Evolutionary conservation across 2,329 filamentous ascomycete species (phyloP), one percentile per base, ranked within the genome.

Genomic region (Macrophomina phaseolina): DNA sequence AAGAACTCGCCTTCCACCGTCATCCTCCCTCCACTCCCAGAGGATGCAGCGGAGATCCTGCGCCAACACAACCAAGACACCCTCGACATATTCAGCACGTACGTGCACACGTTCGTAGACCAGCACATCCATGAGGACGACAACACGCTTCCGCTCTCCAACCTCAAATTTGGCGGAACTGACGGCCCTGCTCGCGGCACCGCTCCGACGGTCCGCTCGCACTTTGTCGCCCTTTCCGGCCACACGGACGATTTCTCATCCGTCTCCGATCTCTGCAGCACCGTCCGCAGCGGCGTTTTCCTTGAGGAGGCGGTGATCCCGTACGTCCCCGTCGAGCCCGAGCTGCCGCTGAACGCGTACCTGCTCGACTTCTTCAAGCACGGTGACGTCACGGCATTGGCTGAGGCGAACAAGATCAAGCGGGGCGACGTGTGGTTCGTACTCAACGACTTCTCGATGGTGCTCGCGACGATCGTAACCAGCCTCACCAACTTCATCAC

Each of bases 281-380:
- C 86, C 0, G 84, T 86, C 7, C 87, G 91, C 34, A 82, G 82
- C 6, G 90, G 87, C 0, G 86, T 94, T 0, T 93, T 92, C 79
- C 84, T 94, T 0, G 91, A 94, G 71, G 86, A 91, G 72, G 85
- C 89, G 0, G 88, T 90, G 1, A 87, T 94, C 30, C 91, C 91
- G 0, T 86, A 90, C 73, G 82, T 93, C 4, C 86, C 87, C 0
- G 80, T 87, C 32, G 86, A 90, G 64, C 75, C 78, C 5, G 74
- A 79, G 2, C 81, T 83, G 12, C 85, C 85, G 0, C 81, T 88
- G 68, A 92, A 92, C 70, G 87, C 88, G 0, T 91, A 91, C 72
- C 78, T 94, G 0, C 87, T 90, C 68, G 90, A 94, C 75, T 94
- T 93, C 77, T 93, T 87, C 82, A 91, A 88, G 76, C 89, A 94